Base-by-base conservation (phyloP, 768 basidiomycete genomes). In the Coprinellus micaceus region DNA sequence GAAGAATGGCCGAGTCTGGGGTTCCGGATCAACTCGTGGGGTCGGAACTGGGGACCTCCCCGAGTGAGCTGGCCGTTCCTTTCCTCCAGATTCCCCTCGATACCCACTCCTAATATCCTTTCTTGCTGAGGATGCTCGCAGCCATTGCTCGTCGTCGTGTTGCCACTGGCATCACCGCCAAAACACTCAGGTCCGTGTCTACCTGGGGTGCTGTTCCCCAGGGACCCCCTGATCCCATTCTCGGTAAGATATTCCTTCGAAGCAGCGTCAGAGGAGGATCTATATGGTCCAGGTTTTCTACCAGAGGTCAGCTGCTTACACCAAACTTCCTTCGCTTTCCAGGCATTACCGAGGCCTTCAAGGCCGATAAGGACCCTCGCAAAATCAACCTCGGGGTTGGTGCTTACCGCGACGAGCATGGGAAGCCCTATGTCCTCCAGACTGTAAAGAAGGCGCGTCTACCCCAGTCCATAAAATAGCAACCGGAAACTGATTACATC, bases 311-410 rank as follows among this genome's bases (percentile, higher is more conserved):
- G 7, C n/a, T 33, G 25, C 26, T 41, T 30, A 36, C 55, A 63
- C 56, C 12, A 10, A 30, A 19, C 62, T 55, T 52, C 51, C 49
- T 58, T 33, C 54, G 56, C 44, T 25, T 39, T 56, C 36, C 55
- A 91, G 89, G 91, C 59, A 82, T 99, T 48, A 89, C 91, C 26
- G 96, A 98, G 68, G 93, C 94, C 26, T 99, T 94, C 84, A 97
- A 95, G 77, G 92, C 93, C 43, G 94, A 98, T 82, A 87, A 84
- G 65, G 85, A 90, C 70, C 78, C 90, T 17, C 85, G 86, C 62
- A 98, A 98, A 73, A 96, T 99, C 67, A 99, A 98, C 76, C 81
- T 99, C 57, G 97, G 97, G 67, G 97, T 98, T 61, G 97, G 97
- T 65, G 91, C 93, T 44, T 98, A 94, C 80, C 84, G 97, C 58